phyloP scores from a whole-genome alignment of 139 green algal genomes.

The Desmodesmus armatus region DNA sequence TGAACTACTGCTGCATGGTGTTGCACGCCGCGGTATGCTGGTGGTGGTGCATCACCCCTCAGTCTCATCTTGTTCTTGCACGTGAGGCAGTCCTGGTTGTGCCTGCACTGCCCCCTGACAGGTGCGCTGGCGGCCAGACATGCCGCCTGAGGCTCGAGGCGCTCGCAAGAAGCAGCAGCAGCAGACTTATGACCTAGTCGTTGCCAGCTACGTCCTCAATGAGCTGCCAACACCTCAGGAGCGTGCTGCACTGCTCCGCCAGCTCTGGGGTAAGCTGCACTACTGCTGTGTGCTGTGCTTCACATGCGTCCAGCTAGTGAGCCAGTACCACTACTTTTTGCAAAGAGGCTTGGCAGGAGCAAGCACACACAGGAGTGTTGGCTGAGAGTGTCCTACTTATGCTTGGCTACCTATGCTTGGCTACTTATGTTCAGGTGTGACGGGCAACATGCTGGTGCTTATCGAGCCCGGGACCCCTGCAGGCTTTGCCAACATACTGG shows the following conservation, averaged over 20 bases:
- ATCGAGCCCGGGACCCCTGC: constrained; percentile 84
- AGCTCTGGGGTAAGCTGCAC: constrained; percentile 37
- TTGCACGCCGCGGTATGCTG: no score
- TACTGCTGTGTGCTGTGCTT: neutral
- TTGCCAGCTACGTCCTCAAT: constrained; percentile 73
- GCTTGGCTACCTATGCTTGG: no score
- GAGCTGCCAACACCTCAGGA: constrained; percentile 51
- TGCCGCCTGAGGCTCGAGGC: neutral
- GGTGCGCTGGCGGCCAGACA: constrained; percentile 23
- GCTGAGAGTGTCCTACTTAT: no score
- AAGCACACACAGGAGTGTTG: no score
- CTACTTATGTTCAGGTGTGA: constrained; percentile 42
- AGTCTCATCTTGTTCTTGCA: no score
- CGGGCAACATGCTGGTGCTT: constrained; percentile 72
- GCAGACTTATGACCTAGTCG: constrained; percentile 65
- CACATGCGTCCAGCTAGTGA: no score
- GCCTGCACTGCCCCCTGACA: no score
- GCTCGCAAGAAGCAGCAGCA: neutral
- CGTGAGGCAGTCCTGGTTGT: no score
- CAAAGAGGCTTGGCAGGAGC: no score
- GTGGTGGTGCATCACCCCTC: no score
- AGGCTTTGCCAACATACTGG: constrained; percentile 64
- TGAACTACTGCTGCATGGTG: no score
- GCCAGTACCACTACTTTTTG: no score
- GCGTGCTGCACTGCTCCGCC: neutral